Percentiles rank a stretch among this genome's conserved stretches.
These are phyloP conservation scores for Theileria luwenshuni DNA, from an alignment of 169 alveolate genomes.

Conservation along the genomic window DNA sequence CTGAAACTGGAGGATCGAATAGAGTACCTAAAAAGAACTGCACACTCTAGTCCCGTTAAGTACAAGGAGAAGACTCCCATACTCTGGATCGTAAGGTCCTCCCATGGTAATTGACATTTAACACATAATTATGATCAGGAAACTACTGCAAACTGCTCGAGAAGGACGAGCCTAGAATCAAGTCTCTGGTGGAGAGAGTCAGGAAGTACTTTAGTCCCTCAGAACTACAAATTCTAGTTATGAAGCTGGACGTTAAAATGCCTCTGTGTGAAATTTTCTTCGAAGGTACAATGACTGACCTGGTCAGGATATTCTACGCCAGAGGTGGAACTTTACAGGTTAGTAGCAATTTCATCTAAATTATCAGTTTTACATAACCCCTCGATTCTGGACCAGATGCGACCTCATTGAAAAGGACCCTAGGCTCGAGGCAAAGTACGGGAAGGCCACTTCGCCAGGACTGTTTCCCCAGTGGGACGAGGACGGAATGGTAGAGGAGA, in stretches of 20 bases:
- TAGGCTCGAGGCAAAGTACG: slow-evolving; percentile 72
- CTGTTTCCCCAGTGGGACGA: slow-evolving; percentile 77
- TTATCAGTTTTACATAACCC: slow-evolving; percentile 40
- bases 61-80: slow-evolving; percentile 32
- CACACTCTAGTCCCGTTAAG: slow-evolving; percentile 53
- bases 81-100: slow-evolving; percentile 63
- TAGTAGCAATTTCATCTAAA: neutral
- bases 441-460: slow-evolving; percentile 74
- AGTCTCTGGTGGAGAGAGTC: slow-evolving; percentile 64
- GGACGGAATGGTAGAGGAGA: slow-evolving; percentile 74
- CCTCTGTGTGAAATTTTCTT: slow-evolving; percentile 74
- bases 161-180: slow-evolving; percentile 59
- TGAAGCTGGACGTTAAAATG: slow-evolving; percentile 67
- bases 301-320: slow-evolving; percentile 72
- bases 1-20: slow-evolving; percentile 61
- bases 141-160: slow-evolving; percentile 74
- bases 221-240: slow-evolving; percentile 46
- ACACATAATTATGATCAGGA: slow-evolving; percentile 32
- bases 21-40: slow-evolving; percentile 39
- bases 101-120: slow-evolving; percentile 22
- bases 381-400: slow-evolving; percentile 71
- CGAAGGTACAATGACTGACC: slow-evolving; percentile 71
- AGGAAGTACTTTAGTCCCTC: slow-evolving; percentile 49
- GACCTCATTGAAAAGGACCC: slow-evolving; percentile 72
- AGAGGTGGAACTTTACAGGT: slow-evolving; percentile 77